Conservation (phyloP, 108 stramenopile species). For the Discostella pseudostelligera region DNA sequence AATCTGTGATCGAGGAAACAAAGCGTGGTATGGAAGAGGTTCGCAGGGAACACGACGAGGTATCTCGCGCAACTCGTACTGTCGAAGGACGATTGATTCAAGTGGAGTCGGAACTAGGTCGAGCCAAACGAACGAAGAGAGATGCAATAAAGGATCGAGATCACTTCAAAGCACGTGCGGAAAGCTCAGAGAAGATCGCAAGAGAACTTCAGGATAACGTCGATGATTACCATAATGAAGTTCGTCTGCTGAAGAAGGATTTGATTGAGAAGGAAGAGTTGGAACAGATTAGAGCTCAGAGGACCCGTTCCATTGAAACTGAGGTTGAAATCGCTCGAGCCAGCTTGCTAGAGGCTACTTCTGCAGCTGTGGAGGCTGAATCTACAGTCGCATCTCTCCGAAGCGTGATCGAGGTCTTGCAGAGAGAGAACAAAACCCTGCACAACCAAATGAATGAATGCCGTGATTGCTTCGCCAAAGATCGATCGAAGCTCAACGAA, state of each 20-base stretch:
- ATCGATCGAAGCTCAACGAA: slow-evolving; percentile 46
- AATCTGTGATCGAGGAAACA: slow-evolving; percentile 56
- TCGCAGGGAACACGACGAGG: slow-evolving; percentile 56
- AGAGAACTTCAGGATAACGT: slow-evolving; percentile 33
- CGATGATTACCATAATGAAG: slow-evolving; percentile 37
- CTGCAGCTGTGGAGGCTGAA: slow-evolving; percentile 56
- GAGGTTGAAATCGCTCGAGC: slow-evolving; percentile 52
- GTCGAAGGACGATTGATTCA: slow-evolving; percentile 53
- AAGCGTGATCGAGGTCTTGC: slow-evolving; percentile 53
- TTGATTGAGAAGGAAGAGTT: slow-evolving; percentile 53
- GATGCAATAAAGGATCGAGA: slow-evolving; percentile 43
- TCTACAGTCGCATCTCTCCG: slow-evolving; percentile 51
- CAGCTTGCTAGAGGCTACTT: slow-evolving; percentile 50
- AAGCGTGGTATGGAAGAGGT: slow-evolving; percentile 49
- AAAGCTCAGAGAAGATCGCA: slow-evolving; percentile 27
- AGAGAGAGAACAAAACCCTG: slow-evolving; percentile 54
- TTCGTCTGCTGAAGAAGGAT: slow-evolving; percentile 35
- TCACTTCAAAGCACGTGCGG: slow-evolving; percentile 21
- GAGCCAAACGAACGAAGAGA: slow-evolving; percentile 39
- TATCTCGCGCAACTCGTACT: slow-evolving; percentile 39
- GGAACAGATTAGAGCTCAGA: slow-evolving; percentile 47
- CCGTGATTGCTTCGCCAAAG: slow-evolving; percentile 33
- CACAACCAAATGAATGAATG: slow-evolving; percentile 47
- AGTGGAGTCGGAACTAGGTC: slow-evolving; percentile 51
- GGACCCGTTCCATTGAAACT: slow-evolving; percentile 44